Evolutionary conservation across 441 rosid genomes (phyloP).

Genomic region (Pelargonium citronellum): DNA sequence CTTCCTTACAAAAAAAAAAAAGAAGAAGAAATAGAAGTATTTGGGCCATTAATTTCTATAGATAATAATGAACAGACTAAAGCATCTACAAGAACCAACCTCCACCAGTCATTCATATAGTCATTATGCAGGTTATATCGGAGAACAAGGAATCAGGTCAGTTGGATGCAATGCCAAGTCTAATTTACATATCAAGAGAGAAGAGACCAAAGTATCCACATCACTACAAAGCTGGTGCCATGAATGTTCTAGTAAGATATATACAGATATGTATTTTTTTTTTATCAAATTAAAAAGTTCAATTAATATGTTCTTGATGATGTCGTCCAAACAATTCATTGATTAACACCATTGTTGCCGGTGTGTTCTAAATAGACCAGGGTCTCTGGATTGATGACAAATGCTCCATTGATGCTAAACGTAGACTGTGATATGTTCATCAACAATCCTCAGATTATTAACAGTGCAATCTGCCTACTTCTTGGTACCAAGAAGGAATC

Average conservation of each 20-base stretch:
- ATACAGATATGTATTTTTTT: neutral
- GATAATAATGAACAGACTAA: too few relatives aligned
- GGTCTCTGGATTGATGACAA: constrained; percentile 62
- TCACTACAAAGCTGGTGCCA: constrained; percentile 77
- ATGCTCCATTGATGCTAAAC: constrained; percentile 51
- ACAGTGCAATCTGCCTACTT: constrained; percentile 38
- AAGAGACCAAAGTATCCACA: constrained; percentile 45
- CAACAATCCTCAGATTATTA: constrained; percentile 35
- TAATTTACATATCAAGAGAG: constrained; percentile 65
- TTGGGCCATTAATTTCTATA: too few relatives aligned
- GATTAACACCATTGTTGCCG: neutral
- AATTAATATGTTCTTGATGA: constrained; percentile 3
- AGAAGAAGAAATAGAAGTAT: too few relatives aligned
- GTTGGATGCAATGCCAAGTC: constrained; percentile 39
- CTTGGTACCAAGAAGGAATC: constrained; percentile 20
- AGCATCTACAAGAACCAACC: neutral
- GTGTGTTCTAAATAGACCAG: constrained; percentile 32
- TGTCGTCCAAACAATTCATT: neutral
- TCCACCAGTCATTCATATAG: neutral
- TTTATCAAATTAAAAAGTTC: neutral
- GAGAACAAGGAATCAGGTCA: constrained; percentile 36
- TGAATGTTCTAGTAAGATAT: constrained; percentile 58
- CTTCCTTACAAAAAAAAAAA: too few relatives aligned
- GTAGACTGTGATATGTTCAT: constrained; percentile 51
- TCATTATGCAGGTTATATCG: constrained; percentile 38